These are phyloP conservation scores for Gnomoniopsis sp. DNA, from an alignment of 2,329 filamentous ascomycete genomes.

Conservation along the genomic window DNA sequence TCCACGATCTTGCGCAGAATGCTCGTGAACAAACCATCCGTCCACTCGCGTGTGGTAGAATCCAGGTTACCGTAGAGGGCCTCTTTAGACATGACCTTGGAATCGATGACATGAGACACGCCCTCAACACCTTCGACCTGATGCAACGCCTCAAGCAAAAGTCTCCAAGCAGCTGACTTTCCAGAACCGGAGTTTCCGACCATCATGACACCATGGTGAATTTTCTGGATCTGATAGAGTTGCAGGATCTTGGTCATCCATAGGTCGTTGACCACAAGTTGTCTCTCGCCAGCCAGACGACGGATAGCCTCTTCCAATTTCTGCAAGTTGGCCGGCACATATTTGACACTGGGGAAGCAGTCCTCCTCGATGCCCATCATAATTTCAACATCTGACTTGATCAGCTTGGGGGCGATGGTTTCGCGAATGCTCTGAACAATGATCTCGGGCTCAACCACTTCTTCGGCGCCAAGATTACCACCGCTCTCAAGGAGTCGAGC, in stretches of 20 bases:
- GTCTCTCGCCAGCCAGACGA: conserved; percentile 76
- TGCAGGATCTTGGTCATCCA: conserved; percentile 99
- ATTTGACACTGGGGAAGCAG: conserved; percentile 90
- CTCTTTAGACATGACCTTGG: conserved; percentile 99
- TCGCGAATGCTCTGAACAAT: conserved; percentile 98
- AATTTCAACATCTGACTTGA: conserved; percentile 84
- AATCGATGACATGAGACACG: conserved; percentile 95
- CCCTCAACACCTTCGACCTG: conserved; percentile 89
- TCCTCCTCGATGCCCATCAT: conserved; percentile 80
- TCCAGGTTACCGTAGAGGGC: conserved; percentile 93
- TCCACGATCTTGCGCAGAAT: conserved; percentile 98
- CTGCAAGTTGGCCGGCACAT: conserved; percentile 83
- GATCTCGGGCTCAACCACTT: conserved; percentile 88
- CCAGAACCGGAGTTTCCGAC: conserved; percentile 96
- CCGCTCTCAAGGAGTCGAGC: conserved; percentile 62
- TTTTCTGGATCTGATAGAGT: conserved; percentile 94
- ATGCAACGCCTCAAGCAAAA: conserved; percentile 86
- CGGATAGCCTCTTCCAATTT: conserved; percentile 78
- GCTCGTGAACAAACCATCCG: conserved; percentile 95
- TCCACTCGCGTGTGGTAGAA: conserved; percentile 97
- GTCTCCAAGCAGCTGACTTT: conserved; percentile 93
- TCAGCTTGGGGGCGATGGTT: conserved; percentile 96
- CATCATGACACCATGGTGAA: conserved; percentile 99
- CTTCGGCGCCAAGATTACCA: conserved; percentile 60
- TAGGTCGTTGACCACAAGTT: conserved; percentile 84